phyloP scores from a whole-genome alignment of 768 basidiomycete genomes.

The Podaxis carcinomalis region DNA sequence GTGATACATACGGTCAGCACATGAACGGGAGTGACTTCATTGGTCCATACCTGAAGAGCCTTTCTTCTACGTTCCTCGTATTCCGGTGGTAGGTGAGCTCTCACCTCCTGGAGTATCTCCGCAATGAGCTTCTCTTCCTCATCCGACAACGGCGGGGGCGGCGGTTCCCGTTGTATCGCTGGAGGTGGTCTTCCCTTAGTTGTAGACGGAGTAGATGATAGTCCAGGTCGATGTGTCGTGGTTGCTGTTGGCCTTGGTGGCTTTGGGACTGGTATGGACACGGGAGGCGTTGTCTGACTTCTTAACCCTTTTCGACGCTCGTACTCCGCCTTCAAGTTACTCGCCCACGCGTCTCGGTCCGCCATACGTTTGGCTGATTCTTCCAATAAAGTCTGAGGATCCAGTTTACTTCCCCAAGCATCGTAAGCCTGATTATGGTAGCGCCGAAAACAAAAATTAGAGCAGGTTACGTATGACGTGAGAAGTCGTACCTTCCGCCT shows the following conservation, averaged over 20 bases:
- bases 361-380: constrained; percentile 11
- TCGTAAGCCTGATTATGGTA: constrained; percentile 7
- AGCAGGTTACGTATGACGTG: background rate
- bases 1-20: constrained; percentile 8
- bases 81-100: constrained; percentile 49
- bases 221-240: background rate
- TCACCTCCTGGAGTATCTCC: constrained; percentile 52
- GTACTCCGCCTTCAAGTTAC: constrained; percentile 11
- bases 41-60: constrained; percentile 38
- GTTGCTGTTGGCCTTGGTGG: background rate
- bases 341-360: constrained; percentile 15
- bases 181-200: background rate
- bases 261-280: background rate
- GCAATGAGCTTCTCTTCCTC: constrained; percentile 35
- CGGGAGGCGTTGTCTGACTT: background rate
- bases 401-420: constrained; percentile 9
- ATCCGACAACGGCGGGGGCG: constrained; percentile 25
- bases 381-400: constrained; percentile 11
- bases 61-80: constrained; percentile 54
- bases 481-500: constrained; percentile 46
- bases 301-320: constrained; percentile 5
- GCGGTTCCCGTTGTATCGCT: background rate
- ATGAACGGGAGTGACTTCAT: background rate
- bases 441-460: background rate
- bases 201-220: background rate